Evolutionary conservation across 2,329 filamentous ascomycete genomes (phyloP).

Genomic region (Sporothrix variecibatus): DNA sequence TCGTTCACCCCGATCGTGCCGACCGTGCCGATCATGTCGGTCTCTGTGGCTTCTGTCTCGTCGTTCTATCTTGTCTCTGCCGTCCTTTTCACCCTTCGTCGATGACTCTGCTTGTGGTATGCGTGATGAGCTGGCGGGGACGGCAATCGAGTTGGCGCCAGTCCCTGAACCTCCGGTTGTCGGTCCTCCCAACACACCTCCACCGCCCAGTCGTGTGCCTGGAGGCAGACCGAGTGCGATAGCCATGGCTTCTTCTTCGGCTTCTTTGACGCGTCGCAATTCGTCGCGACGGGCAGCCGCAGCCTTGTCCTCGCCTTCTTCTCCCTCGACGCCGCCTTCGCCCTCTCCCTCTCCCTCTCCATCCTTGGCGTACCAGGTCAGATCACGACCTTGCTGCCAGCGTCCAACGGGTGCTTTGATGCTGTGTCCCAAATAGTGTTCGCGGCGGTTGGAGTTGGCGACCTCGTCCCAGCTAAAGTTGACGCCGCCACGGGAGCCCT

Average conservation of each 20-base stretch:
- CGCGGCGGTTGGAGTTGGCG: conserved; percentile 79
- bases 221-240: conserved; percentile 72
- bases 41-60: background rate
- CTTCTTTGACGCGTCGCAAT: conserved; percentile 79
- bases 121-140: conserved; percentile 20
- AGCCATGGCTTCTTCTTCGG: conserved; percentile 88
- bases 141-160: conserved; percentile 64
- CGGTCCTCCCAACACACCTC: background rate
- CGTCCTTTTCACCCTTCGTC: conserved; percentile 43
- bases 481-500: conserved; percentile 85
- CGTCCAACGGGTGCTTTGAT: conserved; percentile 89
- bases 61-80: background rate
- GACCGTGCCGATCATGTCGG: background rate
- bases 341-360: conserved; percentile 45
- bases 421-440: conserved; percentile 87
- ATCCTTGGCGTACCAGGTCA: conserved; percentile 66
- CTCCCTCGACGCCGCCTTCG: conserved; percentile 44
- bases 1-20: background rate
- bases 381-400: conserved; percentile 78
- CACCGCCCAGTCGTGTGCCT: conserved; percentile 38
- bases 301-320: conserved; percentile 61
- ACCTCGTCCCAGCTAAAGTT: conserved; percentile 98
- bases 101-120: background rate
- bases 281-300: conserved; percentile 71
- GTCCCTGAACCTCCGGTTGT: conserved; percentile 57